Evolutionary conservation across 257 asterid species (phyloP), one percentile per base, ranked within the genome.

Genomic region (Lycium ferocissimum): DNA sequence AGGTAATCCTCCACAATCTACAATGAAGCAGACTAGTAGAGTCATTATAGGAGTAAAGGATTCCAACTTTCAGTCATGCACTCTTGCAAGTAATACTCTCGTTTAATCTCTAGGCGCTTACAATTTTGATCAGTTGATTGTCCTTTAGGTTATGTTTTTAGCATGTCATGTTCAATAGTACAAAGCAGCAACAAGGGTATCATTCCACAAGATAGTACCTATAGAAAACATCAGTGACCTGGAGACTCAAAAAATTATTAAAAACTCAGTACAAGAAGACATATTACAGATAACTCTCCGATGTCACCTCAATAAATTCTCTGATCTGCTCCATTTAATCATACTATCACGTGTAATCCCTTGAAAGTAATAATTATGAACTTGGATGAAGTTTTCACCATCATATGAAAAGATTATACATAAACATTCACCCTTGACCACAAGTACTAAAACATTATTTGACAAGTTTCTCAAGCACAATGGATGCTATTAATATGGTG

Each of bases 1-100:
- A 76, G 65, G 12, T 38, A 78, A 78, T 76, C 82, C 82, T 53
- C 65, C 82, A 51, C 65, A 78, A 78, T 78, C 81, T 13, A 75
- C 62, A 75, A 22, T 7, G 20, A 75, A 75, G 81, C 54, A 75
- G 81, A 49, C 62, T 49, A 49, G 62, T n/a, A 75, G 43, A 75
- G 62, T 49, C 62, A 75, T 22, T 49, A 75, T 49, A 73, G 10
- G 82, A 26, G 65, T 26, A 54, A 78, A 53, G 8, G 65, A 20
- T 35, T 51, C 82, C 65, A 54, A 78, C 65, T 51, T 78, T 40
- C 65, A 33, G 65, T 15, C 82, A 78, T 26, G 82, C 63, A 53
- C 82, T 78, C 63, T 26, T 26, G 65, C 82, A 53, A 78, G 45
- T 40, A 78, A 53, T 26, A 54, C 45, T 26, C 43, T 78, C 59